These are phyloP conservation scores for Suillus bovinus DNA, from an alignment of 768 basidiomycete species.

Conservation along the genomic window DNA sequence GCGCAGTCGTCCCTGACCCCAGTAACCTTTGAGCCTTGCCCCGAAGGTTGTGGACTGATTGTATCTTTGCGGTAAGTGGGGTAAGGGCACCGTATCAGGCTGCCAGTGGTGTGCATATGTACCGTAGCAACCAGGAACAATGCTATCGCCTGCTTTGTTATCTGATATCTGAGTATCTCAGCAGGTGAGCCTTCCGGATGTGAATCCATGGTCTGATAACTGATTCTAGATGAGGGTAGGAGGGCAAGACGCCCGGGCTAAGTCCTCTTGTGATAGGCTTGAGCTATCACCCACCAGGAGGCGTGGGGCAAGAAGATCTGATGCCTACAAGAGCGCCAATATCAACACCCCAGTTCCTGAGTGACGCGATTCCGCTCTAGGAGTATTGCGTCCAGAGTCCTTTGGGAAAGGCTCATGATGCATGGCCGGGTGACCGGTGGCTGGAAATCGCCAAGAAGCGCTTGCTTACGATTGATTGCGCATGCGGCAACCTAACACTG, in stretches of 20 bases:
- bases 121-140: conserved; percentile 21
- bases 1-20: neutral
- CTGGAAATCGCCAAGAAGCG: conserved; percentile 16
- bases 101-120: conserved; percentile 2
- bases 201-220: neutral
- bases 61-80: neutral
- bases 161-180: neutral
- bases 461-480: conserved; percentile 16
- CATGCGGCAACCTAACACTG: neutral
- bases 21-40: neutral
- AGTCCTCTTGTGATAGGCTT: neutral
- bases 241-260: neutral
- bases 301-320: neutral
- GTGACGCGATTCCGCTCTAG: conserved; percentile 15
- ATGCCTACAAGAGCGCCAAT: conserved; percentile 11
- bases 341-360: conserved; percentile 33
- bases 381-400: conserved; percentile 11
- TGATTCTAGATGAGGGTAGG: conserved; percentile 3
- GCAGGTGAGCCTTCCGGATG: neutral
- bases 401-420: conserved; percentile 12
- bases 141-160: neutral
- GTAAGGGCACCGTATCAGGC: neutral
- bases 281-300: neutral
- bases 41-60: conserved; percentile 5
- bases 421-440: conserved; percentile 1